A percentile compares a stretch with the other conserved stretches of the same genome.
phyloP scores from a whole-genome alignment of 2,329 filamentous ascomycete genomes.

The Lithohypha guttulata region DNA sequence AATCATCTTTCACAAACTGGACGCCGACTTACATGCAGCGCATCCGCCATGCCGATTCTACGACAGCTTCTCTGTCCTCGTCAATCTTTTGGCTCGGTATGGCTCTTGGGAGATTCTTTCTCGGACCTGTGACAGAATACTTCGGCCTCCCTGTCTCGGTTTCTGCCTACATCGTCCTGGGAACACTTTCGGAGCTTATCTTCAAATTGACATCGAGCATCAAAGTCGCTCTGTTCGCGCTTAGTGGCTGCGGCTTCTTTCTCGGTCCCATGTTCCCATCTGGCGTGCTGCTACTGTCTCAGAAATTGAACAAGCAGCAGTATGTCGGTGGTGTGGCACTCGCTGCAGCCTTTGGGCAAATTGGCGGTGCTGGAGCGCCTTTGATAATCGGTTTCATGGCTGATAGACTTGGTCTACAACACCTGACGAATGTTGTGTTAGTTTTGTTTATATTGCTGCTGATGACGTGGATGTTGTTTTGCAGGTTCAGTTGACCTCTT shows the following conservation, averaged over 20 bases:
- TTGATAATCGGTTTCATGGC: constrained; percentile 31
- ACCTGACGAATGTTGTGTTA: constrained; percentile 11
- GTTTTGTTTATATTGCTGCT: constrained; percentile 8
- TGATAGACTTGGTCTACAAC: constrained; percentile 11
- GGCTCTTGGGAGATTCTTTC: constrained; percentile 29
- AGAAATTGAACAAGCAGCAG: constrained; percentile 29
- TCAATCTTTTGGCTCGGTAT: constrained; percentile 38
- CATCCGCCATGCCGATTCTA: constrained; percentile 28
- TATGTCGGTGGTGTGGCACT: constrained; percentile 37
- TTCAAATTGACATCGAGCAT: constrained; percentile 12
- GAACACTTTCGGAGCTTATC: constrained; percentile 7
- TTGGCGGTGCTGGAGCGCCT: constrained; percentile 35
- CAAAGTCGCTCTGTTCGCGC: constrained; percentile 24
- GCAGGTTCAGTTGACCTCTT: too few species aligned
- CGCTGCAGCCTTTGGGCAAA: constrained; percentile 34
- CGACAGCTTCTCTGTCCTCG: constrained; percentile 31
- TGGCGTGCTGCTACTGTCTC: constrained; percentile 30
- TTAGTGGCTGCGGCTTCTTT: constrained; percentile 29
- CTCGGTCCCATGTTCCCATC: constrained; percentile 36
- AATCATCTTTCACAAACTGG: constrained; percentile 37
- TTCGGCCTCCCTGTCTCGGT: constrained; percentile 24
- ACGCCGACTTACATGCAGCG: constrained; percentile 37
- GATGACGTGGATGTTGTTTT: constrained; percentile 12
- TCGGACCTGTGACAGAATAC: constrained; percentile 27
- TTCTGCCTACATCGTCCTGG: constrained; percentile 20